Evolutionary conservation across 2,329 filamentous ascomycete genomes (phyloP).

Genomic region (Chaetomiaceae sp.): DNA sequence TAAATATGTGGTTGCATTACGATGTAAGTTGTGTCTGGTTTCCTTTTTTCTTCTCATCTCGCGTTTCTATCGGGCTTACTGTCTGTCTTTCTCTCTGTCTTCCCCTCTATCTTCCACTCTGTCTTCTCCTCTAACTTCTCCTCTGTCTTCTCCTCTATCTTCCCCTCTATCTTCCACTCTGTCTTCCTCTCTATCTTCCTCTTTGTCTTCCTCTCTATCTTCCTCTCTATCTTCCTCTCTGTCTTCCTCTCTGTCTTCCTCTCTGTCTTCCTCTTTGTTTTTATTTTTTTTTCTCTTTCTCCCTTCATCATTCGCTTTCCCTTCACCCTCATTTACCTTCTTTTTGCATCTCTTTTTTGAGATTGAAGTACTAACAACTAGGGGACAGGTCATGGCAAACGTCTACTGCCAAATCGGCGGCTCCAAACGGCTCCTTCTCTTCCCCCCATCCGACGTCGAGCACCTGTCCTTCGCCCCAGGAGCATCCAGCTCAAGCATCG

Average conservation of each 20-base stretch:
- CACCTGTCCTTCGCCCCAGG: conserved; percentile 69
- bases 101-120: no score
- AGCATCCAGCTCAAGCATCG: conserved; percentile 72
- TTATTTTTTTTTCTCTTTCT: not conserved
- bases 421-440: conserved; percentile 68
- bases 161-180: not conserved
- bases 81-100: no score
- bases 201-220: not conserved
- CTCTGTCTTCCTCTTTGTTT: not conserved
- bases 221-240: not conserved
- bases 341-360: no score
- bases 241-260: not conserved
- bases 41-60: not conserved
- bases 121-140: no score
- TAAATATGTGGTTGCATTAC: conserved; percentile 89
- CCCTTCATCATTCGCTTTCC: not conserved
- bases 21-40: conserved; percentile 51
- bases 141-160: not conserved
- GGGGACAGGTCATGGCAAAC: conserved; percentile 73
- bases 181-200: not conserved
- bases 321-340: not conserved
- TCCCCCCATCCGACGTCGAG: conserved; percentile 70
- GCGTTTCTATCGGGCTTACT: no score
- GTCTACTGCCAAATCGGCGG: conserved; percentile 76
- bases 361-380: not conserved